Percentiles rank a stretch among this genome's conserved stretches.
Evolutionary conservation across 768 basidiomycete species (phyloP).

Genomic region (Candolleomyces aberdarensis): DNA sequence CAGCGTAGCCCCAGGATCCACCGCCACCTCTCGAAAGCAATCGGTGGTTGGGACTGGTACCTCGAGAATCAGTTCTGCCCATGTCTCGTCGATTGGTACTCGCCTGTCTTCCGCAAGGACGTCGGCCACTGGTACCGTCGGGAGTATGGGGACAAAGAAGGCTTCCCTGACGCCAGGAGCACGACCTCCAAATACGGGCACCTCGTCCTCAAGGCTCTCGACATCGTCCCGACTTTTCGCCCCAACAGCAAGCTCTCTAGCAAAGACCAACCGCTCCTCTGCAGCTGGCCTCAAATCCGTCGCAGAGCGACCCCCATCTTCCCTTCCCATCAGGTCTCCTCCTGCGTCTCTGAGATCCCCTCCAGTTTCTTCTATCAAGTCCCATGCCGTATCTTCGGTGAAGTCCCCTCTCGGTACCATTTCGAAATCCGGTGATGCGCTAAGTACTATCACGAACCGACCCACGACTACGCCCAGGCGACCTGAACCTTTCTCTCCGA

Average conservation of each 20-base stretch:
- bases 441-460: conserved; percentile 36
- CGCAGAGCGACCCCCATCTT: conserved; percentile 8
- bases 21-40: conserved; percentile 8
- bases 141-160: conserved; percentile 36
- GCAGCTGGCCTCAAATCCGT: conserved; percentile 8
- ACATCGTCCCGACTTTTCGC: conserved; percentile 54
- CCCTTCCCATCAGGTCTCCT: neutral
- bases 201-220: conserved; percentile 34
- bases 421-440: conserved; percentile 10
- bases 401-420: too few relatives aligned
- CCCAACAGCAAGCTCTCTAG: conserved; percentile 76
- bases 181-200: conserved; percentile 7
- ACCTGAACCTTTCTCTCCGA: conserved; percentile 24
- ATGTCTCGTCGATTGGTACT: conserved; percentile 45
- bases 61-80: conserved; percentile 18
- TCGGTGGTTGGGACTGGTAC: conserved; percentile 8
- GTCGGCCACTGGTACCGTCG: conserved; percentile 20
- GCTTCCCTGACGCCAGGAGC: conserved; percentile 16
- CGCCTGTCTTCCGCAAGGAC: conserved; percentile 21
- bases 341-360: neutral
- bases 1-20: neutral
- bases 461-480: conserved; percentile 12
- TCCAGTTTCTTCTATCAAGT: neutral
- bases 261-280: conserved; percentile 39
- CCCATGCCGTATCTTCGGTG: too few relatives aligned